A percentile compares a stretch with the other conserved stretches of the same genome.
These are phyloP conservation scores for Nothomitra cinnamomea DNA, from an alignment of 2,329 filamentous ascomycete genomes.

Conservation along the genomic window DNA sequence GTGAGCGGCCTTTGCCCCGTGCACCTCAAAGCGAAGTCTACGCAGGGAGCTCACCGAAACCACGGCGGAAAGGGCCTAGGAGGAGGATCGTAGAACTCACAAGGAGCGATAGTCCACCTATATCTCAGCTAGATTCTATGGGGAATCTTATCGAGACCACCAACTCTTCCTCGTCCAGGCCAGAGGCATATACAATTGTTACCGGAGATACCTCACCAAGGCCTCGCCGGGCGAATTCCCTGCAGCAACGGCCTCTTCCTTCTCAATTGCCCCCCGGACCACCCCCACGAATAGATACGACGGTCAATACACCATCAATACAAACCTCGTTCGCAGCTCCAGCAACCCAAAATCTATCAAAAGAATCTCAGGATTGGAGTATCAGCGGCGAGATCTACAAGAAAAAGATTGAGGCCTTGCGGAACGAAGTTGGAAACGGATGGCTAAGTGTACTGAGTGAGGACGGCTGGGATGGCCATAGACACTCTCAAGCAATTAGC, in stretches of 20 bases:
- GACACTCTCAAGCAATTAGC: background rate
- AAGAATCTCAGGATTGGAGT: slow-evolving; percentile 36
- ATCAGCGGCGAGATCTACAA: slow-evolving; percentile 62
- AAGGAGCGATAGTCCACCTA: slow-evolving; percentile 24
- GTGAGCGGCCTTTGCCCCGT: background rate
- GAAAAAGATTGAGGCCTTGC: slow-evolving; percentile 72
- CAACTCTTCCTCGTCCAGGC: background rate
- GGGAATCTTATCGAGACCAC: slow-evolving; percentile 7
- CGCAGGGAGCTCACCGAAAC: slow-evolving; percentile 31
- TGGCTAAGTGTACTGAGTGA: slow-evolving; percentile 81
- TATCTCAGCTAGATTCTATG: slow-evolving; percentile 1
- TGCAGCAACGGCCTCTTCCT: background rate
- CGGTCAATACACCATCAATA: background rate
- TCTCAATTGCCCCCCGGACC: background rate
- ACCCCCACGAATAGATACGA: background rate
- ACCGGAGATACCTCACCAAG: background rate
- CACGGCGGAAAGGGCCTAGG: slow-evolving; percentile 42
- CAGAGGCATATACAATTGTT: background rate
- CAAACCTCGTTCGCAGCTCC: background rate
- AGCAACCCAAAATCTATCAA: background rate
- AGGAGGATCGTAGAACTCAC: slow-evolving; percentile 44
- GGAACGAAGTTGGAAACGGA: slow-evolving; percentile 68
- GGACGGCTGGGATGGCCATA: slow-evolving; percentile 36
- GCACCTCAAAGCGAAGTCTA: slow-evolving; percentile 38
- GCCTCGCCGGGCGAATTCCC: background rate